Evolutionary conservation across 805 yeast species (phyloP).

Genomic region (Alloascoidea hylecoeti): DNA sequence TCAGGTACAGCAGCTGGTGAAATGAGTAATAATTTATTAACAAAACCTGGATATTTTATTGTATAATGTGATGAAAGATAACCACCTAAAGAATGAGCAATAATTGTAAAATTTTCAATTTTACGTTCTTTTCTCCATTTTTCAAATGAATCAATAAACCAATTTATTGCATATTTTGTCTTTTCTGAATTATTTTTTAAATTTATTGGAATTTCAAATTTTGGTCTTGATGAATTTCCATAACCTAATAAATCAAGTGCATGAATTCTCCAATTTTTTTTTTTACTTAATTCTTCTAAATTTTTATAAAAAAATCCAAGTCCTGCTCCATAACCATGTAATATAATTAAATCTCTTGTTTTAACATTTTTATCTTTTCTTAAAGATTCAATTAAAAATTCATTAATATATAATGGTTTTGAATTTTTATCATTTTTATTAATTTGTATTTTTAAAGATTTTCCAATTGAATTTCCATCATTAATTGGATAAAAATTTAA

Average conservation of each 20-base stretch:
- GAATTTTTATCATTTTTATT: no score
- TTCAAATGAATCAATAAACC: constrained; percentile 52
- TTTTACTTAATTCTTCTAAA: constrained; percentile 29
- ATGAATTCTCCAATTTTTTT: constrained; percentile 54
- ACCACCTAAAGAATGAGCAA: constrained; percentile 92
- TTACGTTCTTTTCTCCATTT: constrained; percentile 44
- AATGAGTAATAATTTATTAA: constrained; percentile 58
- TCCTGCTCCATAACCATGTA: constrained; percentile 94
- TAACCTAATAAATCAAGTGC: constrained; percentile 84
- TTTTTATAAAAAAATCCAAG: constrained; percentile 71
- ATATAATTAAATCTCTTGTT: constrained; percentile 33
- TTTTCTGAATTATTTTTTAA: constrained; percentile 18
- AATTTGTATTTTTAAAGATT: constrained; percentile 39
- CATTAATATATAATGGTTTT: constrained; percentile 45
- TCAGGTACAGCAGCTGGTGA: constrained; percentile 82
- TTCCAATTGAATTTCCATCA: constrained; percentile 12
- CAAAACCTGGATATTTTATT: constrained; percentile 40
- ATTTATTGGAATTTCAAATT: constrained; percentile 23
- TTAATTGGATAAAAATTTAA: constrained; percentile 31
- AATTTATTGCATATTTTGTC: constrained; percentile 36
- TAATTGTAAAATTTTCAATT: constrained; percentile 36
- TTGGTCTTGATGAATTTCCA: constrained; percentile 79
- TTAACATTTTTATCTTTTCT: constrained; percentile 12
- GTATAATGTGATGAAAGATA: constrained; percentile 63
- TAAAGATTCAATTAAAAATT: constrained; percentile 48